Percentiles rank a stretch among this genome's conserved stretches.
Conservation (phyloP, 2,329 filamentous ascomycete species). For the Alternaria gaisen region DNA sequence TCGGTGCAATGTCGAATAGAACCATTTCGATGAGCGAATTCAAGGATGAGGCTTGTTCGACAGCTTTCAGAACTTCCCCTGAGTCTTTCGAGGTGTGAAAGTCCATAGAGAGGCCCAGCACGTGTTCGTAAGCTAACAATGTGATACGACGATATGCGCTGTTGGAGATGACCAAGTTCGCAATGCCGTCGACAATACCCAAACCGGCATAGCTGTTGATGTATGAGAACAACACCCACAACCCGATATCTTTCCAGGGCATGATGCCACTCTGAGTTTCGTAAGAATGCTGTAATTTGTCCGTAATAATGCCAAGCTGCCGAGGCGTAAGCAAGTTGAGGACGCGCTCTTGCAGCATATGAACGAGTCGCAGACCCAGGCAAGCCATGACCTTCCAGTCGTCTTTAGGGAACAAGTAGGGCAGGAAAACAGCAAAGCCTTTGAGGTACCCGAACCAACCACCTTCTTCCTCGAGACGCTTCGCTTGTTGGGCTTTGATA, state of each 20-base stretch:
- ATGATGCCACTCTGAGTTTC: slow-evolving; percentile 53
- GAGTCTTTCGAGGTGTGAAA: slow-evolving; percentile 73
- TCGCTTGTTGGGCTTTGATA: slow-evolving; percentile 62
- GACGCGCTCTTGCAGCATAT: slow-evolving; percentile 74
- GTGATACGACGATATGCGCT: slow-evolving; percentile 67
- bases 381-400: slow-evolving; percentile 73
- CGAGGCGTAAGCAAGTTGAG: slow-evolving; percentile 82
- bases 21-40: slow-evolving; percentile 67
- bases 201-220: slow-evolving; percentile 63
- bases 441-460: slow-evolving; percentile 81
- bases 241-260: slow-evolving; percentile 62
- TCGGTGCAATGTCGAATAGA: slow-evolving; percentile 68
- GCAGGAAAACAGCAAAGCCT: slow-evolving; percentile 77
- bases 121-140: slow-evolving; percentile 70
- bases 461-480: slow-evolving; percentile 76
- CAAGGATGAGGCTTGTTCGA: slow-evolving; percentile 70
- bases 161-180: slow-evolving; percentile 65
- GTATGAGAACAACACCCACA: slow-evolving; percentile 60
- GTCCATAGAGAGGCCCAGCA: slow-evolving; percentile 74
- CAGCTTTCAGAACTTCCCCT: slow-evolving; percentile 70
- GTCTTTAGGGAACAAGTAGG: slow-evolving; percentile 79
- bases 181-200: slow-evolving; percentile 58
- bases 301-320: slow-evolving; percentile 80
- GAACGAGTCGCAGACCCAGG: slow-evolving; percentile 71
- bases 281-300: slow-evolving; percentile 62